phyloP scores from a whole-genome alignment of 2,329 filamentous ascomycete genomes.

The Botryotinia calthae region DNA sequence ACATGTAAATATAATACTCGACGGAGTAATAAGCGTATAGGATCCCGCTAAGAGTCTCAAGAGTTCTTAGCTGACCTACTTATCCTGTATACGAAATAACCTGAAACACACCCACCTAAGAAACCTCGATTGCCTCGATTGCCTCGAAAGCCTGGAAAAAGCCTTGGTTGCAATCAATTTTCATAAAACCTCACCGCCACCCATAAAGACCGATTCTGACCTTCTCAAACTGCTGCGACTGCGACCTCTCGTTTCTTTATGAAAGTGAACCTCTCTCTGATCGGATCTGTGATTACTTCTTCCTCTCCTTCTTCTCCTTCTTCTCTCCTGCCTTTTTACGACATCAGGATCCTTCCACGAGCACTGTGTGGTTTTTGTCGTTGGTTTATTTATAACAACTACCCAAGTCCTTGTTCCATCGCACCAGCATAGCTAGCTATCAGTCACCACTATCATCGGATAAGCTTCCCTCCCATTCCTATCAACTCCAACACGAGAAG shows the following conservation, averaged over 20 bases:
- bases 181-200: conserved; percentile 35
- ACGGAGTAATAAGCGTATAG: not conserved
- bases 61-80: not conserved
- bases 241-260: conserved; percentile 13
- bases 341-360: not conserved
- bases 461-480: not conserved
- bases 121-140: conserved; percentile 7
- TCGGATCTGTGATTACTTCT: not conserved
- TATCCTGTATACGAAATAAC: conserved; percentile 14
- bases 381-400: not conserved
- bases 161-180: conserved; percentile 12
- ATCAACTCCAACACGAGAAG: not conserved
- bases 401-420: not conserved
- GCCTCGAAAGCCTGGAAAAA: not conserved
- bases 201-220: conserved; percentile 9
- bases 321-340: not conserved
- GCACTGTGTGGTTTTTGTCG: not conserved
- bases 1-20: not conserved
- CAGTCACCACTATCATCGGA: not conserved
- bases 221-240: conserved; percentile 11
- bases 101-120: conserved; percentile 16
- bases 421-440: not conserved
- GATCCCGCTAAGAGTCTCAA: conserved; percentile 10
- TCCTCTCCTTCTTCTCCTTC: not conserved
- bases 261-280: not conserved